A percentile compares a stretch with the other conserved stretches of the same genome.
These are phyloP conservation scores for Blastocystis sp. DNA, from an alignment of 352 stramenopile species.

Conservation along the genomic window DNA sequence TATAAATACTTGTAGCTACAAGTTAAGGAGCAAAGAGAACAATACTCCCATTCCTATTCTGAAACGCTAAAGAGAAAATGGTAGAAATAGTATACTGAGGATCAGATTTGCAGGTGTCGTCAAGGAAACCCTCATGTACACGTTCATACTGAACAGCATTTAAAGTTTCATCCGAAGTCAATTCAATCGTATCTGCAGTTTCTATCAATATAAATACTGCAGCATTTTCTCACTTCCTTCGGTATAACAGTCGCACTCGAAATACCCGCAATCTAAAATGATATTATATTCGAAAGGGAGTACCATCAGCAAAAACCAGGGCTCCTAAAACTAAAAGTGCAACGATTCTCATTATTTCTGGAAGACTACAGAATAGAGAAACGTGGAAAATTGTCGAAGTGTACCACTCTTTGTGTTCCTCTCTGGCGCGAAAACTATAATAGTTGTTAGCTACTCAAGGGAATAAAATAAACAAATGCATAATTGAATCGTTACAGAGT, in stretches of 20 bases:
- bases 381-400: background rate
- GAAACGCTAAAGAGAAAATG: background rate
- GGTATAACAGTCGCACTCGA: constrained; percentile 14
- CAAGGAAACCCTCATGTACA: background rate
- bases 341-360: constrained; percentile 5
- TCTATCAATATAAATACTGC: background rate
- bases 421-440: too few relatives aligned
- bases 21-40: background rate
- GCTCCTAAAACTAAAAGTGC: constrained; percentile 38
- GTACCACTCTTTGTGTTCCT: background rate
- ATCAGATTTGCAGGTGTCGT: background rate
- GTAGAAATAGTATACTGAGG: background rate
- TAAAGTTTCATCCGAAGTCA: background rate
- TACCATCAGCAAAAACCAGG: constrained; percentile 27
- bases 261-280: constrained; percentile 50
- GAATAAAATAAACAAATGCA: constrained; percentile 21
- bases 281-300: background rate
- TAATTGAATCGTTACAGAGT: background rate
- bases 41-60: background rate
- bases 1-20: constrained; percentile 4
- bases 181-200: background rate
- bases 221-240: background rate
- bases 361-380: background rate
- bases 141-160: constrained; percentile 25
- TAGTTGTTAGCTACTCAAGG: too few relatives aligned